Conservation (phyloP, 371 early-diverging fungal genomes). For the Mortierella sp. region DNA sequence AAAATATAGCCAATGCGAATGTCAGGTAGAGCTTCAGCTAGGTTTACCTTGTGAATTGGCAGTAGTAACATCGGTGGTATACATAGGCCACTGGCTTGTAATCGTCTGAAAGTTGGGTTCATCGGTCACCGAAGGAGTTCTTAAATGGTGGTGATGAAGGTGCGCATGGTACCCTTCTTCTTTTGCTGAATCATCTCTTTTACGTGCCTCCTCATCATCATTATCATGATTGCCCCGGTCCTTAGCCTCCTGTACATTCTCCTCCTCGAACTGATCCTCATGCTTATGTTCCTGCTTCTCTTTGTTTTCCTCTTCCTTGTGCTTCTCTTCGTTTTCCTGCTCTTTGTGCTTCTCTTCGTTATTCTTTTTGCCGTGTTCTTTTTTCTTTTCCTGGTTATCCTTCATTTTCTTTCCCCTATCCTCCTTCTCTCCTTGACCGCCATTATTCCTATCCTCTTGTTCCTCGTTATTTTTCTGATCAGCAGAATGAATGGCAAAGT, state of each 20-base stretch:
- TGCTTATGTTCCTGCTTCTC: neutral
- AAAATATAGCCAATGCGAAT: no score
- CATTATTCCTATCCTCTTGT: no score
- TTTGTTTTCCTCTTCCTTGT: neutral
- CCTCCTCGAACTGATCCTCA: neutral
- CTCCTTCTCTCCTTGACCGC: neutral
- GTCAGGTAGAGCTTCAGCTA: no score
- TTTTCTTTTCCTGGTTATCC: neutral
- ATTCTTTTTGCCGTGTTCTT: neutral
- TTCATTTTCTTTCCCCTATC: neutral
- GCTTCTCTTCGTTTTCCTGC: neutral
- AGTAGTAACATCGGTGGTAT: no score
- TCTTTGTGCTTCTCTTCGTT: neutral
- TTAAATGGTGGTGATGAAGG: no score
- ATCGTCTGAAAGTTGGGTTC: no score
- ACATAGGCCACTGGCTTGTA: no score
- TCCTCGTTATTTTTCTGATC: no score
- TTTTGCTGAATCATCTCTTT: neutral
- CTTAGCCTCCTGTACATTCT: neutral
- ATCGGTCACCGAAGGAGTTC: no score
- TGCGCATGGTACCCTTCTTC: no score
- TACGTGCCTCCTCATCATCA: neutral
- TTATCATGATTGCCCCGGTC: neutral
- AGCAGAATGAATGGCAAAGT: conserved; percentile 10
- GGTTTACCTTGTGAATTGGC: no score